Percentiles rank a stretch among this genome's conserved stretches.
Conservation (phyloP, 805 yeast genomes). For the Danielozyma ontarioensis region DNA sequence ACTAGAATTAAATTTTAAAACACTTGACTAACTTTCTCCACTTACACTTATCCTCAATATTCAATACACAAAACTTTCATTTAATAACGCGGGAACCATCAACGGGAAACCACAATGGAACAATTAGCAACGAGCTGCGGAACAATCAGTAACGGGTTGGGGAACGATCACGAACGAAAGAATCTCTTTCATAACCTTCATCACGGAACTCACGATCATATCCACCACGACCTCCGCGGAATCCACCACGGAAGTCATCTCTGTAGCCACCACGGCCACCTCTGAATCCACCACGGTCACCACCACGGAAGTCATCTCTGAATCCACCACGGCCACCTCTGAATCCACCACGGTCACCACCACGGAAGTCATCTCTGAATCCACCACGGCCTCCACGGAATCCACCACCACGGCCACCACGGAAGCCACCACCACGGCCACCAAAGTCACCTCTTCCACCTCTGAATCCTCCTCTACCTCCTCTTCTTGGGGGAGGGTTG, state of each 20-base stretch:
- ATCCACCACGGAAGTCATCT: slow-evolving; percentile 32
- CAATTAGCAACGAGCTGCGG: no score
- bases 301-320: slow-evolving; percentile 30
- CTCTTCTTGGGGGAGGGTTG: slow-evolving; percentile 45
- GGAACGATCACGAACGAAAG: slow-evolving; percentile 53
- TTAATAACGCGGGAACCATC: no score
- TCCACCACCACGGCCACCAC: slow-evolving; percentile 35
- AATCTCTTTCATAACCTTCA: slow-evolving; percentile 39
- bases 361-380: slow-evolving; percentile 26
- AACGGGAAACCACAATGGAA: no score
- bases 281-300: slow-evolving; percentile 32
- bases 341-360: slow-evolving; percentile 33
- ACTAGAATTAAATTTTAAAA: no score
- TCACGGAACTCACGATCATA: slow-evolving; percentile 47
- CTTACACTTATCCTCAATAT: no score
- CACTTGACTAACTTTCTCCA: no score
- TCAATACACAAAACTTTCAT: no score
- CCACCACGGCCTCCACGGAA: slow-evolving; percentile 35
- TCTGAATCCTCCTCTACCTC: slow-evolving; percentile 38
- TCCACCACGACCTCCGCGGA: slow-evolving; percentile 35
- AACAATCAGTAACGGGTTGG: slow-evolving; percentile 66
- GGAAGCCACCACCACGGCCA: slow-evolving; percentile 35
- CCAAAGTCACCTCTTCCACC: slow-evolving; percentile 43
- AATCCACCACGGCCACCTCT: slow-evolving; percentile 35
- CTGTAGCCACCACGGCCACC: slow-evolving; percentile 32